phyloP scores from a whole-genome alignment of 2,329 filamentous ascomycete species.

The Aureobasidium melanogenum region DNA sequence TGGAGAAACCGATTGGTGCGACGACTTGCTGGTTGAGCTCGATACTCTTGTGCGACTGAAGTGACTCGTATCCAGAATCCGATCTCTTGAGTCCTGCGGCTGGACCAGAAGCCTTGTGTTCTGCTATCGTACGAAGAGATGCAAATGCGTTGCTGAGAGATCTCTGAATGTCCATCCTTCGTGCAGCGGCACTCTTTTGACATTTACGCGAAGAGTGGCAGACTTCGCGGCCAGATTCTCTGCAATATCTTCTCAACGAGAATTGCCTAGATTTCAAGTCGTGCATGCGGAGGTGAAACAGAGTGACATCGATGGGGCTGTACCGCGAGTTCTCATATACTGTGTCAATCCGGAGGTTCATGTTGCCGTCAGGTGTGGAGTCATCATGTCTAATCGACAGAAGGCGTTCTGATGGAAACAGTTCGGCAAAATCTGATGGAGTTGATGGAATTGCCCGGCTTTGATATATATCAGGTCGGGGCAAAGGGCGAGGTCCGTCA shows the following conservation, averaged over 20 bases:
- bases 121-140: constrained; percentile 47
- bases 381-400: constrained; percentile 85
- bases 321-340: constrained; percentile 41
- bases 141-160: constrained; percentile 53
- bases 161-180: constrained; percentile 45
- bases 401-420: constrained; percentile 78
- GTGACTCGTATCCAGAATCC: constrained; percentile 51
- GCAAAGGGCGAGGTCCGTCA: constrained; percentile 50
- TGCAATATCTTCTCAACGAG: constrained; percentile 82
- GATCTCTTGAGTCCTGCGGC: constrained; percentile 40
- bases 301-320: constrained; percentile 50
- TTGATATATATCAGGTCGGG: constrained; percentile 53
- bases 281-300: constrained; percentile 94
- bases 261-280: constrained; percentile 80
- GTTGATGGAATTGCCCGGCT: constrained; percentile 65
- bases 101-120: constrained; percentile 35
- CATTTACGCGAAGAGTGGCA: constrained; percentile 74
- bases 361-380: constrained; percentile 82
- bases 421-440: constrained; percentile 68
- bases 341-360: constrained; percentile 89
- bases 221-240: constrained; percentile 86
- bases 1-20: constrained; percentile 26
- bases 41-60: constrained; percentile 33
- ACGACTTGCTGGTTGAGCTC: constrained; percentile 25
- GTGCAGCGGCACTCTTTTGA: constrained; percentile 43